A percentile compares a stretch with the other conserved stretches of the same genome.
These are phyloP conservation scores for Juglanconis sp. DNA, from an alignment of 2,329 filamentous ascomycete genomes.

Conservation along the genomic window DNA sequence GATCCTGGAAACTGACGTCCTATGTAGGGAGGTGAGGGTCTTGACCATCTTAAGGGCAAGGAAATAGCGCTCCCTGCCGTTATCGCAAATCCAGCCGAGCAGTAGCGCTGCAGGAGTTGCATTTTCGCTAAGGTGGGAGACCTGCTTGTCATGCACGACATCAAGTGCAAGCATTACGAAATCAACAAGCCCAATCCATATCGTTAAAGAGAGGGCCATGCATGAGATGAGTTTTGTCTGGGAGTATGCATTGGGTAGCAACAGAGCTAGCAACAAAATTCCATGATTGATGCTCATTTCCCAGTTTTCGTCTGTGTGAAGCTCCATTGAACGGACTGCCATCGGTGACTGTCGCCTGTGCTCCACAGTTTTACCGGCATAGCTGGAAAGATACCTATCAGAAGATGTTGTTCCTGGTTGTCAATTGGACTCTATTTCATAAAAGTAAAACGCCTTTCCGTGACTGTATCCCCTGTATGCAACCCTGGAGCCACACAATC, in stretches of 20 bases:
- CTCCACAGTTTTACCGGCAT: too few species aligned
- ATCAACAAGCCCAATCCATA: neutral
- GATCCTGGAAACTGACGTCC: slow-evolving; percentile 17
- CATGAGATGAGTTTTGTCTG: neutral
- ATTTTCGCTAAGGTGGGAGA: neutral
- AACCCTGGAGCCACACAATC: neutral
- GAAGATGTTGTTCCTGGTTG: neutral
- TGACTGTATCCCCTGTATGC: neutral
- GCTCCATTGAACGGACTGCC: too few species aligned
- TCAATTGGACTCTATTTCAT: neutral
- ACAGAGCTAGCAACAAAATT: neutral
- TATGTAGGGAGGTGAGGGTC: slow-evolving; percentile 57
- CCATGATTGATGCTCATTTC: neutral
- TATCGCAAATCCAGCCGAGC: slow-evolving; percentile 37
- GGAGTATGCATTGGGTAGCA: neutral
- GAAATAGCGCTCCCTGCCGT: slow-evolving; percentile 51
- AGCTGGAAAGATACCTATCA: too few species aligned
- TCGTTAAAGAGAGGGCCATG: neutral
- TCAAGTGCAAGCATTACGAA: neutral
- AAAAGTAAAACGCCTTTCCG: neutral
- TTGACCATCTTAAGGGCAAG: slow-evolving; percentile 53
- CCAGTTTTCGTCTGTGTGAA: too few species aligned
- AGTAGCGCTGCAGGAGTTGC: slow-evolving; percentile 1
- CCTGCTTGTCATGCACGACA: neutral
- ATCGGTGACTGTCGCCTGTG: too few species aligned